These are phyloP conservation scores for Saksenaea vasiformis DNA, from an alignment of 371 early-diverging fungal species.

Conservation along the genomic window DNA sequence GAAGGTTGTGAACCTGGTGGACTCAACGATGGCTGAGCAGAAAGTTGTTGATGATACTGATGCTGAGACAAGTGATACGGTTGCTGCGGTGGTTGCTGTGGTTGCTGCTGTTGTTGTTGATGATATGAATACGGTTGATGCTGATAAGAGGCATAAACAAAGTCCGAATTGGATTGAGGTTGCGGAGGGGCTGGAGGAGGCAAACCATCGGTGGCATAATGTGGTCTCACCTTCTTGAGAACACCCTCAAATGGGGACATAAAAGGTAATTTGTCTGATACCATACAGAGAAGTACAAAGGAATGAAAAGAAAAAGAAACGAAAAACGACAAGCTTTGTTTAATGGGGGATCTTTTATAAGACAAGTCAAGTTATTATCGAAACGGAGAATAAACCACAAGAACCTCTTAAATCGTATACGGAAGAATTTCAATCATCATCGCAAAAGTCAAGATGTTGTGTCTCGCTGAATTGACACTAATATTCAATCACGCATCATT, in stretches of 20 bases:
- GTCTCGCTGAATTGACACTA: not conserved
- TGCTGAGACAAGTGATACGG: constrained; percentile 11
- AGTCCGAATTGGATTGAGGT: constrained; percentile 1
- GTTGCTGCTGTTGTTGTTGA: constrained; percentile 3
- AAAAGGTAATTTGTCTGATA: constrained; percentile 15
- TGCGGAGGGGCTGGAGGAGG: constrained; percentile 19
- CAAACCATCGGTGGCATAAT: constrained; percentile 15
- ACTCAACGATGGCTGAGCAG: not conserved
- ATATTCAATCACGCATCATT: not conserved
- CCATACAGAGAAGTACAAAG: constrained; percentile 9
- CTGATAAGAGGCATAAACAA: constrained; percentile 9
- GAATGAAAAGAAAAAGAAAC: not conserved
- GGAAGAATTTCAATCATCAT: constrained; percentile 4
- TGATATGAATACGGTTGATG: constrained; percentile 11
- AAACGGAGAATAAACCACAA: constrained; percentile 23
- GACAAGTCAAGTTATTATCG: constrained; percentile 23
- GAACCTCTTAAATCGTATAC: not conserved
- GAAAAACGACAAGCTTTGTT: constrained; percentile 4
- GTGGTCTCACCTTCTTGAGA: constrained; percentile 17
- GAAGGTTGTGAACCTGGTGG: not conserved
- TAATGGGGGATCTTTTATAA: constrained; percentile 10
- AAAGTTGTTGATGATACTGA: not conserved
- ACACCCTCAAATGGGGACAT: constrained; percentile 14
- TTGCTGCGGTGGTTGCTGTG: constrained; percentile 13
- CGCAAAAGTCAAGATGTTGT: not conserved